phyloP scores from a whole-genome alignment of 2,329 filamentous ascomycete species.

The Teratosphaeria zuluensis region DNA sequence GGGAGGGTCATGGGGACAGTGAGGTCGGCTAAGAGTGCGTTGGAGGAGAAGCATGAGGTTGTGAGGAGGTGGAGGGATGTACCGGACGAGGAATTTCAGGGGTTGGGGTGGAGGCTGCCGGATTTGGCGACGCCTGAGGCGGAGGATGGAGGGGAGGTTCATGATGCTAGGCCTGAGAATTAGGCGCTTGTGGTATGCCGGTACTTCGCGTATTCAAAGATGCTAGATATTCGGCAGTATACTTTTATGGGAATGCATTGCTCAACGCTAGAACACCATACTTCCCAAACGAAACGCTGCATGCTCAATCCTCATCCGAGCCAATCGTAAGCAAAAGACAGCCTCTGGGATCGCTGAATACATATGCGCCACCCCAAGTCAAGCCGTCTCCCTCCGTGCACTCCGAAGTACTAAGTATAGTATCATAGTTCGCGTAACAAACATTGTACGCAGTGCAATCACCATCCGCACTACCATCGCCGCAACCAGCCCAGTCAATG shows the following conservation, averaged over 20 bases:
- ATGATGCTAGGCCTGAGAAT: background rate
- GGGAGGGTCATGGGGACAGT: background rate
- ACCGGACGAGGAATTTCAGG: background rate
- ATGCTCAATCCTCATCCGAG: background rate
- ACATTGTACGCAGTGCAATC: background rate
- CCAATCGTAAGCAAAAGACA: background rate
- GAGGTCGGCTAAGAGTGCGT: background rate
- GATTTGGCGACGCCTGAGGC: background rate
- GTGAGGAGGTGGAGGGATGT: background rate
- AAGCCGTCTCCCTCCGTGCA: background rate
- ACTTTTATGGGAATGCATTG: background rate
- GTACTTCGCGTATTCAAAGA: background rate
- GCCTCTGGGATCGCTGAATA: background rate
- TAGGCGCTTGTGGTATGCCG: background rate
- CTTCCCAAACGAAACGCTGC: background rate
- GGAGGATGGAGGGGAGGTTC: background rate
- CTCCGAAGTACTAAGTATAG: background rate
- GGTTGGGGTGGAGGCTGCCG: background rate
- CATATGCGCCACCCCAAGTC: background rate
- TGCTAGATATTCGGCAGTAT: too few relatives aligned
- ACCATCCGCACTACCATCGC: background rate
- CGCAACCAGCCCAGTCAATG: background rate
- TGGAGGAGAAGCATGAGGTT: background rate
- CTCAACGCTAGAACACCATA: background rate
- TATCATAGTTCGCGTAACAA: background rate